Conservation (phyloP, 2,329 filamentous ascomycete species). For the Exophiala spinifera region DNA sequence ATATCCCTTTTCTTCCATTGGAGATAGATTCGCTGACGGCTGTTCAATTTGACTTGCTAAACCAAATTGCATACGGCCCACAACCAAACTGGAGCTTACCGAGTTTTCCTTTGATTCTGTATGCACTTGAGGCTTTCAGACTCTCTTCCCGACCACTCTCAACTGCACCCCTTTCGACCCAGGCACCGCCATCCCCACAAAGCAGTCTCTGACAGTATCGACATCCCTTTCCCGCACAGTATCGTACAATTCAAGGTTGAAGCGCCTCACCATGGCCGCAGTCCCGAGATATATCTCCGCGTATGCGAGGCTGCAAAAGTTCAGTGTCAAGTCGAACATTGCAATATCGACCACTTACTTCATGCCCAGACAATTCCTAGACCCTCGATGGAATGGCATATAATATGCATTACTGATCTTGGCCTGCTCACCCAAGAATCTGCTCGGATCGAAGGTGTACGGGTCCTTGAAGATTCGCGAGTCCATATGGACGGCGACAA, state of each 20-base stretch:
- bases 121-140: no score
- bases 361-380: conserved; percentile 4
- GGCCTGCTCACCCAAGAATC: background rate
- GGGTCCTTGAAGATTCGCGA: background rate
- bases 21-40: no score
- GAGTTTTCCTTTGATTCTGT: no score
- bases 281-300: conserved; percentile 18
- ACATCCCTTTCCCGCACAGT: conserved; percentile 13
- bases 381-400: conserved; percentile 6
- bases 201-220: conserved; percentile 12
- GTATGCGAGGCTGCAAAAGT: conserved; percentile 10
- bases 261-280: conserved; percentile 14
- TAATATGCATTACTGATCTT: conserved; percentile 9
- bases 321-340: background rate
- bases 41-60: no score
- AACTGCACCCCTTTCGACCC: conserved; percentile 9
- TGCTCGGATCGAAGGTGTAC: conserved; percentile 6
- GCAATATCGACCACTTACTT: conserved; percentile 2
- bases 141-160: no score
- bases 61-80: no score
- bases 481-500: background rate
- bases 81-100: no score
- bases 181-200: conserved; percentile 12
- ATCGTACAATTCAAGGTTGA: conserved; percentile 18
- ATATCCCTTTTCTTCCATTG: background rate